phyloP scores from a whole-genome alignment of 371 early-diverging fungal genomes.

The Dentiscutata heterogama region DNA sequence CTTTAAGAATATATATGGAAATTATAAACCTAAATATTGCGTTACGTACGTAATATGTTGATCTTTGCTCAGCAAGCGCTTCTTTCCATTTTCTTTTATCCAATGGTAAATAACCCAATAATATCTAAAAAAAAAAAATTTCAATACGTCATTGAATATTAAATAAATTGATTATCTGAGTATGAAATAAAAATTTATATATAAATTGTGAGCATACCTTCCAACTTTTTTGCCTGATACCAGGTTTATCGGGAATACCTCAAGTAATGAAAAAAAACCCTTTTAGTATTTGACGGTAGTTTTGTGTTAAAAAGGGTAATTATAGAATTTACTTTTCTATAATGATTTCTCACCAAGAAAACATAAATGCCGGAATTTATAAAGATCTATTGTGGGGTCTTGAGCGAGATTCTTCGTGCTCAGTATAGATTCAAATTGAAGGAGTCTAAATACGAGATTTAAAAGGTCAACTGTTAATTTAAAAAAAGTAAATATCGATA shows the following conservation, averaged over 20 bases:
- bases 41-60: slow-evolving; percentile 70
- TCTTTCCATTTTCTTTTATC: slow-evolving; percentile 77
- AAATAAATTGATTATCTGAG: not conserved
- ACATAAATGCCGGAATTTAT: slow-evolving; percentile 62
- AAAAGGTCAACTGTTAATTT: not conserved
- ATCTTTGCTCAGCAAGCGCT: slow-evolving; percentile 61
- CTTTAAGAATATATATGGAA: not conserved
- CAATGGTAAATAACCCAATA: slow-evolving; percentile 79
- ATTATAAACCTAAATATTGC: not conserved
- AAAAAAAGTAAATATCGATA: not conserved
- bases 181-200: not conserved
- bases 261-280: not conserved
- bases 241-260: slow-evolving; percentile 82
- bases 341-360: slow-evolving; percentile 55
- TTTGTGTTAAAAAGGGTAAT: not conserved
- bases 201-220: slow-evolving; percentile 56
- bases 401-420: slow-evolving; percentile 27
- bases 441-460: slow-evolving; percentile 17
- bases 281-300: not conserved
- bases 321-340: not conserved
- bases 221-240: slow-evolving; percentile 76
- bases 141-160: not conserved
- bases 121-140: slow-evolving; percentile 50
- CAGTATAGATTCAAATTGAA: slow-evolving; percentile 41
- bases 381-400: slow-evolving; percentile 58